Evolutionary conservation across 2,329 filamentous ascomycete species (phyloP).

Genomic region (Fusarium sp.): DNA sequence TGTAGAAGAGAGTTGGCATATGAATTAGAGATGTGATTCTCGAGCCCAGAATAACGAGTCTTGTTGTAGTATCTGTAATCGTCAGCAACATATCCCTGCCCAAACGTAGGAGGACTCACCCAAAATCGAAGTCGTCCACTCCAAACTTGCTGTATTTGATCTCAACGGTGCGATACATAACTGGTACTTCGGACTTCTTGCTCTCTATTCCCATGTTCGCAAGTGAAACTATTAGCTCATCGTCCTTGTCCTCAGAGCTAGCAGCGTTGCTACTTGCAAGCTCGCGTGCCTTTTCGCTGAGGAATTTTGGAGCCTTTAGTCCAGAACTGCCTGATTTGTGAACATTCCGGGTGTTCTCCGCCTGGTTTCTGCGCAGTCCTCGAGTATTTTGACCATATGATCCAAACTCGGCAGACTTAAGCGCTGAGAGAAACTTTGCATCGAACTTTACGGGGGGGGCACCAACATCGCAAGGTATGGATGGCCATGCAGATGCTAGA

Average conservation of each 20-base stretch:
- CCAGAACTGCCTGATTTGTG: constrained; percentile 71
- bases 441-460: constrained; percentile 84
- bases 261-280: constrained; percentile 62
- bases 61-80: constrained; percentile 87
- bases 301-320: constrained; percentile 85
- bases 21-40: constrained; percentile 96
- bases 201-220: constrained; percentile 79
- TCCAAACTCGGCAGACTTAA: constrained; percentile 81
- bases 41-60: constrained; percentile 89
- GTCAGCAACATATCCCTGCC: constrained; percentile 32
- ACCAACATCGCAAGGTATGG: constrained; percentile 86
- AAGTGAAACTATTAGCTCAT: constrained; percentile 74
- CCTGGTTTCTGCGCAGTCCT: constrained; percentile 82
- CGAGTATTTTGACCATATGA: constrained; percentile 83
- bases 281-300: constrained; percentile 92
- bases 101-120: constrained; percentile 64
- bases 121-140: constrained; percentile 99
- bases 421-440: constrained; percentile 73
- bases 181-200: constrained; percentile 83
- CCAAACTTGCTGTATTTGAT: constrained; percentile 99
- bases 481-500: constrained; percentile 91
- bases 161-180: constrained; percentile 93
- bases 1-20: constrained; percentile 95
- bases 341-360: constrained; percentile 78
- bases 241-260: constrained; percentile 59